Evolutionary conservation across 495 filamentous ascomycete genomes (phyloP).

Genomic region (Talaromyces stipitatus): DNA sequence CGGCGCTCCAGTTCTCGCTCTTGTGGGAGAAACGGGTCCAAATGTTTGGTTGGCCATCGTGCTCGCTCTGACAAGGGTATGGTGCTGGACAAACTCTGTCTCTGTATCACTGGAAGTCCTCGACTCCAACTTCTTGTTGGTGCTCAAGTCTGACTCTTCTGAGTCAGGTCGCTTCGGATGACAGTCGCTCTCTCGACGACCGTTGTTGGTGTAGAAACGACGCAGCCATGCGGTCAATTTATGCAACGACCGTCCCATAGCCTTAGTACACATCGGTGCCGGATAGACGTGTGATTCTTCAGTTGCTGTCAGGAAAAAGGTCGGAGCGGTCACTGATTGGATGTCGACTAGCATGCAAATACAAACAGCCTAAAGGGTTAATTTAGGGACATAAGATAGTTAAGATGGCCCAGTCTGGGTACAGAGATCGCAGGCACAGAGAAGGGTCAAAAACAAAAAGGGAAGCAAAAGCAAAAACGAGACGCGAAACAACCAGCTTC

Average conservation of each 20-base stretch:
- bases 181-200: neutral
- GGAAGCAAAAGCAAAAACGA: neutral
- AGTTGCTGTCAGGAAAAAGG: neutral
- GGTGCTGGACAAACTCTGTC: neutral
- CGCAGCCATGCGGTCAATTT: slow-evolving; percentile 1
- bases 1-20: neutral
- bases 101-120: slow-evolving; percentile 1
- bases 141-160: neutral
- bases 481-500: neutral
- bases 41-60: neutral
- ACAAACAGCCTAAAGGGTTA: neutral
- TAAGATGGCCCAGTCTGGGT: neutral
- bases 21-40: neutral
- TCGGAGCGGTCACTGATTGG: neutral
- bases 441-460: neutral
- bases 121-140: neutral
- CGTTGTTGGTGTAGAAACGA: neutral
- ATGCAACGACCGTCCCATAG: neutral
- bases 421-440: neutral
- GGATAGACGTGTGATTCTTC: neutral
- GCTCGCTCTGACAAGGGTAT: neutral
- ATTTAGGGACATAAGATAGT: neutral
- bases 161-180: neutral
- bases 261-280: neutral
- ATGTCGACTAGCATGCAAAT: neutral